A percentile compares a stretch with the other conserved stretches of the same genome.
Evolutionary conservation across 1,284 basidiomycete genomes (phyloP).

Genomic region (Rhodotorula sp.): DNA sequence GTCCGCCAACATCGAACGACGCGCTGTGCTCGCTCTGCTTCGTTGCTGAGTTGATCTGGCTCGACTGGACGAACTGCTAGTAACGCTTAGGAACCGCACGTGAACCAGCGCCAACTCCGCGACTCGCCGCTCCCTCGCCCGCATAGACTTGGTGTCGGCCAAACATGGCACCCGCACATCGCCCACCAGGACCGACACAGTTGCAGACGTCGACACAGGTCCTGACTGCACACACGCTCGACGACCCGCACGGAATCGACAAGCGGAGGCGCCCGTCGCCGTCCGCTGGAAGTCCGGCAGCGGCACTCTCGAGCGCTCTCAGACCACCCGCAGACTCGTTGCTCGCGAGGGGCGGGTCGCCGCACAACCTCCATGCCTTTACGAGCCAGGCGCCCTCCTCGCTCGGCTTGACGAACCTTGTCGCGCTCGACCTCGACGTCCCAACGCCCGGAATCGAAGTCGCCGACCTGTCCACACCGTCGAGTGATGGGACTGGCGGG

Average conservation of each 20-base stretch:
- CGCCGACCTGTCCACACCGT: neutral
- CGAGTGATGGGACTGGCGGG: neutral
- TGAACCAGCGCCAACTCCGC: too few relatives aligned
- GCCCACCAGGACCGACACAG: neutral
- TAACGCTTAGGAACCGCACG: too few relatives aligned
- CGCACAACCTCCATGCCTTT: conserved; percentile 21
- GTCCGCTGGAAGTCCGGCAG: neutral
- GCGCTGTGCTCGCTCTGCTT: too few relatives aligned
- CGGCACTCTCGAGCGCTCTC: conserved; percentile 25
- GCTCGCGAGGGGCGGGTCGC: conserved; percentile 24
- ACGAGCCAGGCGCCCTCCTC: neutral
- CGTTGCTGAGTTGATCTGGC: too few relatives aligned
- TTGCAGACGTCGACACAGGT: conserved; percentile 12
- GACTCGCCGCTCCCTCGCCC: too few relatives aligned
- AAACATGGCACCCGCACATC: neutral
- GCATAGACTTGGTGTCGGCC: conserved; percentile 2
- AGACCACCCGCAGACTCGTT: conserved; percentile 26
- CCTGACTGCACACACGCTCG: neutral
- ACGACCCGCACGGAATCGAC: neutral
- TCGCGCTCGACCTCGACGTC: conserved; percentile 31
- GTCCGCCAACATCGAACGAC: too few relatives aligned
- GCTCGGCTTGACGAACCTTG: conserved; percentile 20
- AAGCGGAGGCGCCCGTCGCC: neutral
- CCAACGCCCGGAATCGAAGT: conserved; percentile 17
- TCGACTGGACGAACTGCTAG: too few relatives aligned